These are phyloP conservation scores for Hypoxylon cercidicola DNA, from an alignment of 495 filamentous ascomycete genomes.

Conservation along the genomic window DNA sequence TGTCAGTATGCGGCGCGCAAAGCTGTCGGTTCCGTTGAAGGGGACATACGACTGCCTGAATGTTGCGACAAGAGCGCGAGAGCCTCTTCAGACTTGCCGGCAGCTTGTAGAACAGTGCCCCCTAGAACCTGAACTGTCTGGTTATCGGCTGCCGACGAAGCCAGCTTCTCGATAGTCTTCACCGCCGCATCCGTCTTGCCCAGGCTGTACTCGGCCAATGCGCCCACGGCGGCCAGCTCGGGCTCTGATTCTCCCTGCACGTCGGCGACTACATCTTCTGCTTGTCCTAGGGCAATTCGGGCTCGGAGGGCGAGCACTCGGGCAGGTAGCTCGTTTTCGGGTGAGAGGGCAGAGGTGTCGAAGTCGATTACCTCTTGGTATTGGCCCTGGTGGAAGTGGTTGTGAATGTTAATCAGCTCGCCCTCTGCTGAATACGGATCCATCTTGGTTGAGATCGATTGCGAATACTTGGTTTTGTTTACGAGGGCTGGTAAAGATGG, in stretches of 20 bases:
- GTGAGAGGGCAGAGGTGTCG: conserved; percentile 76
- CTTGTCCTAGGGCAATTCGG: conserved; percentile 80
- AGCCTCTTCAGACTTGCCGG: conserved; percentile 84
- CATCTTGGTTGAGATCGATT: conserved; percentile 61
- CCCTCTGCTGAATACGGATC: conserved; percentile 96
- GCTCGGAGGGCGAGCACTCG: conserved; percentile 83
- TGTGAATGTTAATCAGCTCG: conserved; percentile 96
- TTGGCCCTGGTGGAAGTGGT: conserved; percentile 92
- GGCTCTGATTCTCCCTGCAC: conserved; percentile 72
- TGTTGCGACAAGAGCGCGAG: conserved; percentile 80
- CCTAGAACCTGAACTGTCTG: conserved; percentile 80
- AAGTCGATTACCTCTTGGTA: conserved; percentile 85
- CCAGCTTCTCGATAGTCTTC: conserved; percentile 71
- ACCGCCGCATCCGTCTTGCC: conserved; percentile 72
- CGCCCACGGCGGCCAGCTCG: conserved; percentile 81
- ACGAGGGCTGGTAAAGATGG: too few species aligned
- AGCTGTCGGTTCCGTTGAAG: conserved; percentile 42
- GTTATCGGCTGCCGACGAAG: conserved; percentile 74
- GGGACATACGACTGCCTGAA: conserved; percentile 84
- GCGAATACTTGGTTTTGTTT: too few species aligned
- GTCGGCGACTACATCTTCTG: conserved; percentile 73
- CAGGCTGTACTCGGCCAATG: conserved; percentile 73
- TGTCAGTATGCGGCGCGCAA: conserved; percentile 19
- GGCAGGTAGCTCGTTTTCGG: conserved; percentile 80
- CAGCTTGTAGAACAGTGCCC: conserved; percentile 79